Evolutionary conservation across 176 grass and related monocot genomes (phyloP), one percentile per base, ranked within the genome.

Genomic region (Melocanna baccifera): DNA sequence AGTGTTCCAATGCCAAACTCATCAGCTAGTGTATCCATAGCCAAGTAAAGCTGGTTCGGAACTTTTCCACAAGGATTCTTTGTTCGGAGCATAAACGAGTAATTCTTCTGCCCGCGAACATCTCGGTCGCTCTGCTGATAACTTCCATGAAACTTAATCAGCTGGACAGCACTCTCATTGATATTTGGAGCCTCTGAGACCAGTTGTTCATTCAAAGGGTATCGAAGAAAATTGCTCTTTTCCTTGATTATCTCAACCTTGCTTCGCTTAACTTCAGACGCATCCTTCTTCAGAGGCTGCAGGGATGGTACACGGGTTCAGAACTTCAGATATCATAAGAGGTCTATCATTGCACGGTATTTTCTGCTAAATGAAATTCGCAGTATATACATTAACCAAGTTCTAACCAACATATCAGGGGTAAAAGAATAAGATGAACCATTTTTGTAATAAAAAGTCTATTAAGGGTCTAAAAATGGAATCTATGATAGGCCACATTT

Each of bases 221-320:
- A 99, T 13, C 97, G 81, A 10, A 99, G 97, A 65, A 91, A 99
- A 62, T 99, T 94, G 76, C 97, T 99, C 75, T 99, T 85, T 53
- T 99, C 96, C 84, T 99, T 99, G 76, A 99, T 91, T 72, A 99
- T 83, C 76, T 99, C 97, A 50, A 99, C 97, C 90, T 96, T 99
- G 89, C 97, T 99, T 69, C 97, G 86, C 63, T 99, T 99, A 20
- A 92, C 86, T 85, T 87, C 73, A 41, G 88, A 64, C 26, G 84
- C 41, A 29, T 90, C 88, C 50, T 92, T 84, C 83, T 95, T 93
- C 70, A 45, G 39, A 89, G 93, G 84, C 96, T 99, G 96, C 91
- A 81, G 8, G 23, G 5, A 94, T 2, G 45, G 66, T 23, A 39
- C 25, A 64, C 11, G 1, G 32, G 15, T 77, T 85, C 47, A 76